phyloP scores from a whole-genome alignment of 805 yeast genomes.

The Starmera caribaea region DNA sequence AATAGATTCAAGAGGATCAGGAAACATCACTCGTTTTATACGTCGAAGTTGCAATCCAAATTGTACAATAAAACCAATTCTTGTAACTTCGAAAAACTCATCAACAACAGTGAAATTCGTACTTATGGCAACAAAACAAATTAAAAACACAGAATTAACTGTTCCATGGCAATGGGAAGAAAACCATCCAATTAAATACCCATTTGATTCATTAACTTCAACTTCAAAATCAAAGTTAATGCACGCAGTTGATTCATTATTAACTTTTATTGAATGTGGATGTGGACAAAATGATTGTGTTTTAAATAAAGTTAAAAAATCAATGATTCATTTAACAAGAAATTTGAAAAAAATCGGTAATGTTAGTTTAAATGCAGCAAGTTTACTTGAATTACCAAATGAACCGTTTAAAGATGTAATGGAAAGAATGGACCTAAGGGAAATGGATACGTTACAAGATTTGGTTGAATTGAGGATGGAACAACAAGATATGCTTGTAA shows the following conservation, averaged over 20 bases:
- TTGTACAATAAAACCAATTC: constrained; percentile 47
- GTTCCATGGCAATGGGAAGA: constrained; percentile 87
- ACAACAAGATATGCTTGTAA: constrained; percentile 3
- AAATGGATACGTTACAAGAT: constrained; percentile 11
- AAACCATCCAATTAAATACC: constrained; percentile 55
- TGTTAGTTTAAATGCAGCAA: too few species aligned
- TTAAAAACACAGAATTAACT: constrained; percentile 58
- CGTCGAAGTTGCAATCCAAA: constrained; percentile 74
- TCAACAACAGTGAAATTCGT: constrained; percentile 37
- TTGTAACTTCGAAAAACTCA: constrained; percentile 14
- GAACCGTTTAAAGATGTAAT: too few species aligned
- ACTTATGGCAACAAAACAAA: constrained; percentile 44
- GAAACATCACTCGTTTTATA: constrained; percentile 66
- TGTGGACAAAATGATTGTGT: constrained; percentile 45
- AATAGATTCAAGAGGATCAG: constrained; percentile 72
- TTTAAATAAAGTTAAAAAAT: constrained; percentile 50
- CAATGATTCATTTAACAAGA: constrained; percentile 48
- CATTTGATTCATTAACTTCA: constrained; percentile 45
- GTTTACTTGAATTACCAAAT: too few species aligned
- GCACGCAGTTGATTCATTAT: constrained; percentile 50
- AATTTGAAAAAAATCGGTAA: too few species aligned
- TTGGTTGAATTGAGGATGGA: constrained; percentile 3
- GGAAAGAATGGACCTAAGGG: constrained; percentile 19
- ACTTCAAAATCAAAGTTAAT: constrained; percentile 46
- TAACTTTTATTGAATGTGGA: constrained; percentile 57